These are phyloP conservation scores for Allium cepa DNA, from an alignment of 106 monocot genomes.

Conservation along the genomic window DNA sequence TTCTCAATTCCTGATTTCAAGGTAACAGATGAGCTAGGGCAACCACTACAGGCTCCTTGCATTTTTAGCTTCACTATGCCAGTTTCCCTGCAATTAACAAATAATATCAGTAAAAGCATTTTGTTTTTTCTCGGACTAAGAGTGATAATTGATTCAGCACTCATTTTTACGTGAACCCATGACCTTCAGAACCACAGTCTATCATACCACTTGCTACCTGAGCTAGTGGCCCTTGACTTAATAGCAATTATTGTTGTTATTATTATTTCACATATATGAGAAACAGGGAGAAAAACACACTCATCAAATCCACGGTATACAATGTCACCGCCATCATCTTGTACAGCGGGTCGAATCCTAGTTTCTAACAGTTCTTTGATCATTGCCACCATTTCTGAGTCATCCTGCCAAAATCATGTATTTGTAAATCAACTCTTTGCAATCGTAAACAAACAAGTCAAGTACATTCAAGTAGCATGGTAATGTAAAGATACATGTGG, in stretches of 20 bases:
- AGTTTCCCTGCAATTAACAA: slow-evolving; percentile 40
- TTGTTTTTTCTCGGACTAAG: too few species aligned
- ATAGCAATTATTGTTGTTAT: too few species aligned
- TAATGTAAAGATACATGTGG: too few species aligned
- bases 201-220: too few species aligned
- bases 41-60: slow-evolving; percentile 99
- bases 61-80: slow-evolving; percentile 88
- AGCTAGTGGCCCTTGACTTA: too few species aligned
- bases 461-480: too few species aligned
- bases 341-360: slow-evolving; percentile 93
- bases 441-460: too few species aligned
- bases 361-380: slow-evolving; percentile 96
- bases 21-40: slow-evolving; percentile 95
- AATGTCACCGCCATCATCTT: slow-evolving; percentile 99
- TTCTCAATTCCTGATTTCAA: slow-evolving; percentile 98
- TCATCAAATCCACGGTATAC: slow-evolving; percentile 82
- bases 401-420: slow-evolving; percentile 49
- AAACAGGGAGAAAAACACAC: slow-evolving; percentile 24
- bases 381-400: slow-evolving; percentile 98
- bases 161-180: too few species aligned
- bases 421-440: neutral
- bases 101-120: neutral
- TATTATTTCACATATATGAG: too few species aligned
- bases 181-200: too few species aligned
- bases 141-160: too few species aligned